These are phyloP conservation scores for Arabidopsis suecica DNA, from an alignment of 345 rosid species.

Conservation along the genomic window DNA sequence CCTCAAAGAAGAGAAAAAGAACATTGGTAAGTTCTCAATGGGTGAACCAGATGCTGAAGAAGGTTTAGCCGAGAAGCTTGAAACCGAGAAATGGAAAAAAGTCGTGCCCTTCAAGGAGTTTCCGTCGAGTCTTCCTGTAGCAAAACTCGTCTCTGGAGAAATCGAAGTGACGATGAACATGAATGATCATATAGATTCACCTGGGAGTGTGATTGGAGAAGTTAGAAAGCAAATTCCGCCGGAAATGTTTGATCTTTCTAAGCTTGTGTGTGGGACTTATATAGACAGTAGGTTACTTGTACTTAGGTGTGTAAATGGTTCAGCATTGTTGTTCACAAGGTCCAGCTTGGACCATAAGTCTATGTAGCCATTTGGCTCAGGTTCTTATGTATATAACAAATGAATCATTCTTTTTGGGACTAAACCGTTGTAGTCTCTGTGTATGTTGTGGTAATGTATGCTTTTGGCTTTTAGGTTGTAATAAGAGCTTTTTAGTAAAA, in stretches of 20 bases:
- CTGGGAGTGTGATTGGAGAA: slow-evolving; percentile 65
- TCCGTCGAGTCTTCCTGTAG: slow-evolving; percentile 87
- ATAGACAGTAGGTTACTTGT: slow-evolving; percentile 77
- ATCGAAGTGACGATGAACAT: slow-evolving; percentile 63
- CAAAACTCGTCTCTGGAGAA: slow-evolving; percentile 67
- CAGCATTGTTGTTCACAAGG: slow-evolving; percentile 78
- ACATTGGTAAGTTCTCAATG: slow-evolving; percentile 52
- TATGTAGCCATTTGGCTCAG: slow-evolving; percentile 32
- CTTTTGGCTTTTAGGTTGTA: background rate
- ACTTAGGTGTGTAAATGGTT: slow-evolving; percentile 81
- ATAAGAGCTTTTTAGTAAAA: background rate
- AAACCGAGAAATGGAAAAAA: slow-evolving; percentile 73
- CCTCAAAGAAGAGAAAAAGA: slow-evolving; percentile 69
- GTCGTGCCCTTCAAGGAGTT: slow-evolving; percentile 76
- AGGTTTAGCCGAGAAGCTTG: slow-evolving; percentile 59
- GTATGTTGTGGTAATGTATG: slow-evolving; percentile 30
- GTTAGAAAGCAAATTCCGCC: slow-evolving; percentile 75
- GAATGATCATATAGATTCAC: slow-evolving; percentile 49
- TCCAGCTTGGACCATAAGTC: slow-evolving; percentile 37
- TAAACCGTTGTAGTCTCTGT: slow-evolving; percentile 12
- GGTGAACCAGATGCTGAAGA: slow-evolving; percentile 53
- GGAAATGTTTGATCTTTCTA: slow-evolving; percentile 85
- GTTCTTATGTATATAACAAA: slow-evolving; percentile 32
- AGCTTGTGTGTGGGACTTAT: slow-evolving; percentile 82
- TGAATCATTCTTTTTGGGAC: slow-evolving; percentile 25